phyloP scores from a whole-genome alignment of 2,329 filamentous ascomycete species.

The Pseudogymnoascus sp. region DNA sequence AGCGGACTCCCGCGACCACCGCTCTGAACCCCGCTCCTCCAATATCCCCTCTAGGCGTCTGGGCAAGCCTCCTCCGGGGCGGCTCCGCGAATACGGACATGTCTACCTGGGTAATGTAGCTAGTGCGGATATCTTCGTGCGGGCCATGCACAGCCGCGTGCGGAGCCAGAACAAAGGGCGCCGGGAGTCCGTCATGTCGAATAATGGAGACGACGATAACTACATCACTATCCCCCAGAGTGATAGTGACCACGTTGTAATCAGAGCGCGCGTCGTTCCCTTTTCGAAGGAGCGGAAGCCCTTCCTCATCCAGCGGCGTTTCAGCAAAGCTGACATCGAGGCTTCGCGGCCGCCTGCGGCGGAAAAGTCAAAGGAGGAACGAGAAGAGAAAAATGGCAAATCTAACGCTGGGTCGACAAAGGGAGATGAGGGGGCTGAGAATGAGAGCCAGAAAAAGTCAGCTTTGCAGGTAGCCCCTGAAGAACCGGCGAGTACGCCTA shows the following conservation, averaged over 20 bases:
- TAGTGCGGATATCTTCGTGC: slow-evolving; percentile 39
- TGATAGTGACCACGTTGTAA: slow-evolving; percentile 22
- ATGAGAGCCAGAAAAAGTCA: not conserved
- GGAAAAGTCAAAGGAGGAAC: not conserved
- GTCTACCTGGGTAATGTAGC: slow-evolving; percentile 34
- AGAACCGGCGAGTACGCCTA: slow-evolving; percentile 3
- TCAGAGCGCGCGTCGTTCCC: slow-evolving; percentile 39
- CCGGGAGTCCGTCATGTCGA: not conserved
- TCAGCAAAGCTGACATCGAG: slow-evolving; percentile 34
- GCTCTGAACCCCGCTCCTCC: not conserved
- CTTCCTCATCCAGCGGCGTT: slow-evolving; percentile 41
- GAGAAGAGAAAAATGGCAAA: not conserved
- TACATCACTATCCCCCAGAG: not conserved
- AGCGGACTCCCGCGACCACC: not conserved
- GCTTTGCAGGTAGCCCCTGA: slow-evolving; percentile 7
- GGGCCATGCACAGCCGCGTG: slow-evolving; percentile 34
- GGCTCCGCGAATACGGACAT: slow-evolving; percentile 35
- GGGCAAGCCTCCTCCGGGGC: slow-evolving; percentile 24
- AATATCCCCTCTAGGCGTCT: slow-evolving; percentile 17
- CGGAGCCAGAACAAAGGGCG: slow-evolving; percentile 15
- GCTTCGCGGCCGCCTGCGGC: slow-evolving; percentile 17
- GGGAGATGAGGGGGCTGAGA: not conserved
- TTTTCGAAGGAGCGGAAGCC: slow-evolving; percentile 33
- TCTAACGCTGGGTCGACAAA: not conserved
- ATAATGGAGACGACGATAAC: not conserved